These are phyloP conservation scores for Acer saccharum DNA, from an alignment of 345 rosid genomes.

Conservation along the genomic window DNA sequence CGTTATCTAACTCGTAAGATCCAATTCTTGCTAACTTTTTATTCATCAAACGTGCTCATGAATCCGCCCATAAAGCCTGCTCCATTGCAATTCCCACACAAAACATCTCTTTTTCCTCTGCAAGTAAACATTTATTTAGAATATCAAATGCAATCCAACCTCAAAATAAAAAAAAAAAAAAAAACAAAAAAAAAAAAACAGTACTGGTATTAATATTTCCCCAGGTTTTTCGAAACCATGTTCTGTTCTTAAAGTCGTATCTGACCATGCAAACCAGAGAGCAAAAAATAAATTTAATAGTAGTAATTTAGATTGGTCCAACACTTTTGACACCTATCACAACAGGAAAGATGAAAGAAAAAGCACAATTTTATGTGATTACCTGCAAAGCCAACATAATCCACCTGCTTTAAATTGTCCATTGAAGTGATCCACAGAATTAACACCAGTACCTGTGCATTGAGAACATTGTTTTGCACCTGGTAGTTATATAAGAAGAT, in stretches of 20 bases:
- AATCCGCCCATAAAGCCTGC: constrained; percentile 96
- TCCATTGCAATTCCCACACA: constrained; percentile 91
- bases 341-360: background rate
- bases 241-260: background rate
- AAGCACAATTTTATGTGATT: background rate
- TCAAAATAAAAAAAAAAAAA: background rate
- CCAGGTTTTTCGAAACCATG: background rate
- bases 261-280: background rate
- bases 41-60: constrained; percentile 74
- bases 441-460: constrained; percentile 85
- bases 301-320: background rate
- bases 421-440: constrained; percentile 84
- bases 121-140: constrained; percentile 16
- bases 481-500: constrained; percentile 26
- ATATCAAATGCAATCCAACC: background rate
- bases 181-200: background rate
- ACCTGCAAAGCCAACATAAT: constrained; percentile 98
- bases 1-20: background rate
- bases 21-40: background rate
- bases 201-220: background rate
- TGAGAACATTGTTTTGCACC: constrained; percentile 67
- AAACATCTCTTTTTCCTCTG: constrained; percentile 84
- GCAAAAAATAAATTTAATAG: background rate
- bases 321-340: background rate
- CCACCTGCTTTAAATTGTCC: constrained; percentile 96